These are phyloP conservation scores for Fallopia convolvulus DNA, from an alignment of 148 eudicot genomes.

Conservation along the genomic window DNA sequence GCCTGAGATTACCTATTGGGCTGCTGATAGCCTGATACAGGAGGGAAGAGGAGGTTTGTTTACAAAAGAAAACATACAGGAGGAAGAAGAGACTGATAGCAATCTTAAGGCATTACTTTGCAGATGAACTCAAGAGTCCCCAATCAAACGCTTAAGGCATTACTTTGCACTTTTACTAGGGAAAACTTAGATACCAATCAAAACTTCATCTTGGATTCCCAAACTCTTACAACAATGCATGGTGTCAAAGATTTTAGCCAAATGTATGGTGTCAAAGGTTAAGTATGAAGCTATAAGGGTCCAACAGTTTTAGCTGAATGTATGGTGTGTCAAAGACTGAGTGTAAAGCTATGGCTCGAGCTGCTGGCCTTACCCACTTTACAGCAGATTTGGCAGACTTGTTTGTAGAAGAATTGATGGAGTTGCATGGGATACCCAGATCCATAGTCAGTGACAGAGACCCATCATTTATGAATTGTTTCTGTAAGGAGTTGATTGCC, in stretches of 20 bases:
- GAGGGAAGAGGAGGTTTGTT: not conserved
- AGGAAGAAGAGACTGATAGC: too few species aligned
- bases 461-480: not conserved
- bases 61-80: too few species aligned
- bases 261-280: not conserved
- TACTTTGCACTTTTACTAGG: too few species aligned
- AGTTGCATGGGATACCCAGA: not conserved
- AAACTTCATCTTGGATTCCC: too few species aligned
- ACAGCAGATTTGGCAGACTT: not conserved
- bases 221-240: too few species aligned
- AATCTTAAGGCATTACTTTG: too few species aligned
- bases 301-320: not conserved
- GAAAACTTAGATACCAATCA: too few species aligned
- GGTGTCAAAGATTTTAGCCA: too few species aligned
- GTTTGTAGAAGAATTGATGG: not conserved
- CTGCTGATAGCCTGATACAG: not conserved
- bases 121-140: too few species aligned
- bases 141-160: too few species aligned
- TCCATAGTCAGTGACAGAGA: not conserved
- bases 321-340: not conserved
- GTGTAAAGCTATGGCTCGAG: not conserved
- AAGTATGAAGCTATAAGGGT: not conserved
- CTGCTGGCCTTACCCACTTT: not conserved
- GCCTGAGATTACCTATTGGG: not conserved
- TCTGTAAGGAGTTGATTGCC: not conserved